Conservation (phyloP, 179 eudicot genomes). For the Silene coronaria region DNA sequence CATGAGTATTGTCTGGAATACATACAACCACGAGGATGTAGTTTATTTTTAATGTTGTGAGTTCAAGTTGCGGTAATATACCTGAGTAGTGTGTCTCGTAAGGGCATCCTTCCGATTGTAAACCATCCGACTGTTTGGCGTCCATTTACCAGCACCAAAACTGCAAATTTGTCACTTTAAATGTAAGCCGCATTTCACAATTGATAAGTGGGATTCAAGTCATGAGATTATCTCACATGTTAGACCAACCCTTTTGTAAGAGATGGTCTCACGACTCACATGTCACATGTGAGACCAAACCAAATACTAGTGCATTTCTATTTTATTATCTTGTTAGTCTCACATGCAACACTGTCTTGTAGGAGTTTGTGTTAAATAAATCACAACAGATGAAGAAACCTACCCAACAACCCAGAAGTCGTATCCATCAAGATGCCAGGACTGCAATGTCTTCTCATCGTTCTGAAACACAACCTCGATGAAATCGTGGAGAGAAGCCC, state of each 20-base stretch:
- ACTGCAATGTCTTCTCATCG: conserved; percentile 52
- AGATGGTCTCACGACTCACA: too few species aligned
- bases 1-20: too few species aligned
- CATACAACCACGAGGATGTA: too few species aligned
- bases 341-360: too few species aligned
- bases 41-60: background rate
- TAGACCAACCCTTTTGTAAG: too few species aligned
- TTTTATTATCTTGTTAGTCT: too few species aligned
- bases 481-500: conserved; percentile 57
- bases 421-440: conserved; percentile 98
- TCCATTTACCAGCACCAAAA: conserved; percentile 72
- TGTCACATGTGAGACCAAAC: too few species aligned
- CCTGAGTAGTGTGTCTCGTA: conserved; percentile 89
- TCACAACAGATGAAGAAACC: conserved; percentile 12
- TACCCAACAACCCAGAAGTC: conserved; percentile 97
- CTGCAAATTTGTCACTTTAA: conserved; percentile 32
- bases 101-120: conserved; percentile 80
- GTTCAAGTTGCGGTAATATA: conserved; percentile 16
- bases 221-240: too few species aligned
- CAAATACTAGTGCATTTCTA: too few species aligned
- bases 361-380: background rate
- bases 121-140: conserved; percentile 38
- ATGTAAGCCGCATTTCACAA: background rate
- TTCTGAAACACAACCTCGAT: conserved; percentile 75
- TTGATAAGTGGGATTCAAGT: background rate